Evolutionary conservation across 345 rosid species (phyloP).

Genomic region (Citrus sp.): DNA sequence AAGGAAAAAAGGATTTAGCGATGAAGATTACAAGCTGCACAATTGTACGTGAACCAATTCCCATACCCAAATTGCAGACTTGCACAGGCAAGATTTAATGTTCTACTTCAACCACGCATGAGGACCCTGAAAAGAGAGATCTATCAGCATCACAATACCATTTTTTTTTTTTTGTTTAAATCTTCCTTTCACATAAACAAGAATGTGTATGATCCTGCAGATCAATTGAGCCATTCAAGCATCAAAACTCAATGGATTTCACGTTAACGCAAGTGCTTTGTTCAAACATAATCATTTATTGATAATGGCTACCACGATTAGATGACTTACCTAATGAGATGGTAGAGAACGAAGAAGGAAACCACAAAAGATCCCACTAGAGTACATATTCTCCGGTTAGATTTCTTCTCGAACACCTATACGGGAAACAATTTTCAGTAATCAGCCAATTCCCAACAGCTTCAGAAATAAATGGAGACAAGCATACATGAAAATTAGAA

Average conservation of each 20-base stretch:
- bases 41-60: not conserved
- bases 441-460: conserved; percentile 7
- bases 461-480: not conserved
- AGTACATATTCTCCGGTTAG: conserved; percentile 55
- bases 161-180: too few species aligned
- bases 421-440: conserved; percentile 3
- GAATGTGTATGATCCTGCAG: not conserved
- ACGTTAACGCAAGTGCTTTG: too few species aligned
- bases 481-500: not conserved
- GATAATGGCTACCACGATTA: not conserved
- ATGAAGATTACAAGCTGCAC: not conserved
- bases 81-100: not conserved
- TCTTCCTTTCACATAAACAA: not conserved
- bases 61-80: conserved; percentile 1
- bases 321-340: conserved; percentile 55
- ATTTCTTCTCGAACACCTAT: conserved; percentile 88
- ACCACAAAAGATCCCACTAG: conserved; percentile 59
- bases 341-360: conserved; percentile 52
- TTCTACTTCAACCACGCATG: conserved; percentile 16
- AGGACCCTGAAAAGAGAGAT: conserved; percentile 26
- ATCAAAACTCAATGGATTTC: not conserved
- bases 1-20: not conserved
- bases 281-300: not conserved
- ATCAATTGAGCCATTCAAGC: not conserved
- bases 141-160: not conserved